Evolutionary conservation across 768 basidiomycete species (phyloP).

Genomic region (Tricholoma furcatifolium): DNA sequence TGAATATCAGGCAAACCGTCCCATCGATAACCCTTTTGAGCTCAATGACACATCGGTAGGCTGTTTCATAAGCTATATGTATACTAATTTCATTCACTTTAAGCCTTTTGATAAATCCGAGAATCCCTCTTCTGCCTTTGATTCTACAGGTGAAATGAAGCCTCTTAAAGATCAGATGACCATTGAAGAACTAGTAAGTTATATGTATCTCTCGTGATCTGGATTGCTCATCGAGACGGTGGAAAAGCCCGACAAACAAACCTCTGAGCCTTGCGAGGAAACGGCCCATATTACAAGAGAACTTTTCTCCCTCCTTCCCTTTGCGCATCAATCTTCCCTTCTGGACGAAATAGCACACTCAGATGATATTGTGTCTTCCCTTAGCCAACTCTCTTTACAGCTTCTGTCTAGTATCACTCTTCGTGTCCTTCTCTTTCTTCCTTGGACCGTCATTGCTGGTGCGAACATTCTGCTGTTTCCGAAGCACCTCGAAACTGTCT

Average conservation of each 20-base stretch:
- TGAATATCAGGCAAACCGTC: too few relatives aligned
- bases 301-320: constrained; percentile 16
- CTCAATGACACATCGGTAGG: too few relatives aligned
- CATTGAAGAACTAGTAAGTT: too few relatives aligned
- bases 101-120: too few relatives aligned
- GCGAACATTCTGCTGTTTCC: constrained; percentile 39
- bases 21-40: too few relatives aligned
- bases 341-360: constrained; percentile 9
- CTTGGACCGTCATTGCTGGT: constrained; percentile 47
- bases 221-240: too few relatives aligned
- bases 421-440: constrained; percentile 34
- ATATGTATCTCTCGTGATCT: too few relatives aligned
- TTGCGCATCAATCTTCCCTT: constrained; percentile 5
- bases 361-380: neutral
- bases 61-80: too few relatives aligned
- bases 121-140: too few relatives aligned
- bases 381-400: constrained; percentile 6
- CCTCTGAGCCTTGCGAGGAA: neutral
- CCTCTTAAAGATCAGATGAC: too few relatives aligned
- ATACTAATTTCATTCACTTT: too few relatives aligned
- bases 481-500: constrained; percentile 31
- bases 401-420: constrained; percentile 19
- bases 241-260: neutral
- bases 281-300: constrained; percentile 7
- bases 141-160: too few relatives aligned